Conservation (phyloP, 352 stramenopile species). For the Pythium inflatum region DNA sequence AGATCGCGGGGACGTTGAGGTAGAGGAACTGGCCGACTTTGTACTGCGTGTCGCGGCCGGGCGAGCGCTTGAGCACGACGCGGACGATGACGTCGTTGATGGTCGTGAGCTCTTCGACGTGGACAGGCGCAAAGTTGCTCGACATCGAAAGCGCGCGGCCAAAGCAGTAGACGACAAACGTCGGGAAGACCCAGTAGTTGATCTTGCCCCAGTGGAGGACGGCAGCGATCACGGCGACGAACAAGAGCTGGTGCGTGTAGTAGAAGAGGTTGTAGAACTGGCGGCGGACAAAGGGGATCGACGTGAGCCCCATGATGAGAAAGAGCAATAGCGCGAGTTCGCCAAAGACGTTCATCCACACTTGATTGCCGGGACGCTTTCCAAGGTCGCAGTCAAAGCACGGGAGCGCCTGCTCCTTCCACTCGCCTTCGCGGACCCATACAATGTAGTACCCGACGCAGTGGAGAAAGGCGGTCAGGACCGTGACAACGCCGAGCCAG, state of each 20-base stretch:
- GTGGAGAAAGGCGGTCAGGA: constrained; percentile 35
- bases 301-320: constrained; percentile 37
- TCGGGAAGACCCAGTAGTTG: constrained; percentile 45
- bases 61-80: constrained; percentile 38
- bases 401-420: constrained; percentile 33
- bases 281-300: constrained; percentile 46
- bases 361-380: constrained; percentile 8
- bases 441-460: constrained; percentile 28
- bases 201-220: constrained; percentile 45
- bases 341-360: constrained; percentile 54
- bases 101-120: constrained; percentile 33
- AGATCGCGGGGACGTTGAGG: constrained; percentile 51
- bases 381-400: constrained; percentile 46
- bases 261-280: constrained; percentile 53
- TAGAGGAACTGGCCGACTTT: constrained; percentile 53
- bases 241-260: constrained; percentile 48
- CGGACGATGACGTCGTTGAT: constrained; percentile 38
- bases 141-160: constrained; percentile 36
- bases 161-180: constrained; percentile 45
- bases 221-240: constrained; percentile 38
- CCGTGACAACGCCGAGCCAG: constrained; percentile 40
- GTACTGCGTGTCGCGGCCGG: constrained; percentile 29
- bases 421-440: constrained; percentile 34
- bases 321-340: constrained; percentile 43
- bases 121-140: constrained; percentile 37